A percentile compares a stretch with the other conserved stretches of the same genome.
Evolutionary conservation across 2,329 filamentous ascomycete species (phyloP).

Genomic region (Trichophyton equinum): DNA sequence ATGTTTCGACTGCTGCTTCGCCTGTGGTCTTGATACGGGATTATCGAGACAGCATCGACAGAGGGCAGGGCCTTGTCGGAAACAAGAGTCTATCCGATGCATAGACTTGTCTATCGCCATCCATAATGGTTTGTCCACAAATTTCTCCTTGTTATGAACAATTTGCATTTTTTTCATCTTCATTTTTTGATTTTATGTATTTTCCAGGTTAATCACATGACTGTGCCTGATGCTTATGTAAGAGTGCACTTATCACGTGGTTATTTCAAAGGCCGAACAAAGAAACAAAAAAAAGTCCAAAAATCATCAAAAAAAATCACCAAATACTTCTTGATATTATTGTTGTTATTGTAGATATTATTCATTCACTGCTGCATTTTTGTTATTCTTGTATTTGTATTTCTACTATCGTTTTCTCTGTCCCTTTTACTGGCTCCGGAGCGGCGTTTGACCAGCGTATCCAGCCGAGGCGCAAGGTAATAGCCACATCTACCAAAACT

Average conservation of each 20-base stretch:
- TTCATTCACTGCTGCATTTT: not conserved
- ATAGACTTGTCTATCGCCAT: not conserved
- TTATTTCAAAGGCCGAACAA: not conserved
- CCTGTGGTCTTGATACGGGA: conserved; percentile 5
- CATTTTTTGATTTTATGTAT: not conserved
- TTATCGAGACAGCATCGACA: conserved; percentile 9
- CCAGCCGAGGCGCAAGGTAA: not conserved
- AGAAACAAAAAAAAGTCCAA: not conserved
- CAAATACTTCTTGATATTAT: not conserved
- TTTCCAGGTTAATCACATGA: not conserved
- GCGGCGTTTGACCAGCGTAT: not conserved
- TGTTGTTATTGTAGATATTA: not conserved
- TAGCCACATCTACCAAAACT: not conserved
- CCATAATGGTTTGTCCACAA: not conserved
- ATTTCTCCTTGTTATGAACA: not conserved
- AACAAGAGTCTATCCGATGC: not conserved
- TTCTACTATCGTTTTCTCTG: not conserved
- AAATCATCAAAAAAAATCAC: not conserved
- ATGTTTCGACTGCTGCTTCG: conserved; percentile 8
- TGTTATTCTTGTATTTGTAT: not conserved
- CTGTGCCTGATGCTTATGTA: not conserved
- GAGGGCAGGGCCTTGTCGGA: not conserved
- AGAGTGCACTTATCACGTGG: not conserved
- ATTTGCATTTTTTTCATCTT: no score
- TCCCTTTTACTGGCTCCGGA: not conserved